Evolutionary conservation across 2,329 filamentous ascomycete species (phyloP), one percentile per base, ranked within the genome.

Genomic region (Sclerotinia minor): DNA sequence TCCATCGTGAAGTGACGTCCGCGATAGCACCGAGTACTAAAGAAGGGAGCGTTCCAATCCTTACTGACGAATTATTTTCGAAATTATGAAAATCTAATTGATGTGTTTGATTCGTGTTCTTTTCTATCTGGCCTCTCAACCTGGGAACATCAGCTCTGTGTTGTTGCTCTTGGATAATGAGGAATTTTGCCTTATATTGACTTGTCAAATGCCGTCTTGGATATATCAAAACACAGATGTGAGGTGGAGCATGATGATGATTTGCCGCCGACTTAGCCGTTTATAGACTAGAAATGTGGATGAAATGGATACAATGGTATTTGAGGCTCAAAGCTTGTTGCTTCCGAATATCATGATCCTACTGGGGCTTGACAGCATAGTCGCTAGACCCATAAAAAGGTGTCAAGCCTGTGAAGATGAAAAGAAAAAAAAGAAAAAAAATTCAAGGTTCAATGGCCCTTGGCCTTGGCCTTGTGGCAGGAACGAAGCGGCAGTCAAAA

Each of bases 1-100:
- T 52, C 54, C 26, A 32, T 44, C n/a, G 17, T 52, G 35, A 60
- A 24, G 47, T 17, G 57, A 60, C 54, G 54, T 52, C 64, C 64
- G 64, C 64, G 64, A 67, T 67, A 67, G 64, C 64, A 60, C 64
- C 64, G 64, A 67, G 24, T 17, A 45, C 47, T 29, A 54, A 32
- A 44, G 35, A 24, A 54, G 26, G 26, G 44, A 49, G 44, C 15
- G 29, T 41, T 26, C 44, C 21, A 55, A n/a, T 32, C 26, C 58
- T 54, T 53, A 17, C 53, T n/a, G 49, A 38, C 35, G 35, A 13
- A 64, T 41, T 4, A 15, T 32, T 41, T n/a, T 11, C 32, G 53
- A 32, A 24, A 60, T n/a, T 9, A 5, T 60, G 24, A 52, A 49
- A 60, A 15, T 26, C 7, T 29, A 8, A 38, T 45, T 47, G 64